Conservation (phyloP, 108 stramenopile genomes). For the Nitzschia sp. region DNA sequence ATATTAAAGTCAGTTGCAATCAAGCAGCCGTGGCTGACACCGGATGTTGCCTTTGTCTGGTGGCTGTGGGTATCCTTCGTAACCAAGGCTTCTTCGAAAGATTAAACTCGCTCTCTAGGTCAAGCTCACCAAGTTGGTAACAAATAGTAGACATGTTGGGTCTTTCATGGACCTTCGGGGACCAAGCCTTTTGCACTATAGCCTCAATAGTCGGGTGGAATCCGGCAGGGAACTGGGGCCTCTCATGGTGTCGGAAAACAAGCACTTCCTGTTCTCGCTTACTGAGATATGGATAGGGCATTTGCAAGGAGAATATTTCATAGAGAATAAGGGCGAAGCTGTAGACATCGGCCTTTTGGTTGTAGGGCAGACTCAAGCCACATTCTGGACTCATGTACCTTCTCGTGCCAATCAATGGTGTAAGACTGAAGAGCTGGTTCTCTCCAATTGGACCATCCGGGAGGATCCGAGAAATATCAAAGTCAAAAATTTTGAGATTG, state of each 20-base stretch:
- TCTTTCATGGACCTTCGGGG: conserved; percentile 3
- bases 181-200: conserved; percentile 16
- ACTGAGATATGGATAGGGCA: background rate
- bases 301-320: conserved; percentile 5
- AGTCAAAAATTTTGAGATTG: conserved; percentile 20
- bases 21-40: no score
- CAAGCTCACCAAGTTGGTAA: background rate
- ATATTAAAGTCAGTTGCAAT: no score
- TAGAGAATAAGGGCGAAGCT: conserved; percentile 48
- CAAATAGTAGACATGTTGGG: conserved; percentile 7
- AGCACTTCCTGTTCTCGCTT: conserved; percentile 6
- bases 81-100: no score
- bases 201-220: background rate
- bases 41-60: no score
- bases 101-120: no score
- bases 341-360: conserved; percentile 59
- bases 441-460: background rate
- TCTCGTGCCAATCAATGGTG: conserved; percentile 17
- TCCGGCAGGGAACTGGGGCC: background rate
- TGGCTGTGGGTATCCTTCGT: no score
- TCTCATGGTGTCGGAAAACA: conserved; percentile 2
- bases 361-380: conserved; percentile 29
- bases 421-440: conserved; percentile 10
- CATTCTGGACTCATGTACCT: conserved; percentile 49
- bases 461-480: conserved; percentile 19